A percentile compares a stretch with the other conserved stretches of the same genome.
Conservation (phyloP, 2,329 filamentous ascomycete genomes). For the Neurospora sp. region DNA sequence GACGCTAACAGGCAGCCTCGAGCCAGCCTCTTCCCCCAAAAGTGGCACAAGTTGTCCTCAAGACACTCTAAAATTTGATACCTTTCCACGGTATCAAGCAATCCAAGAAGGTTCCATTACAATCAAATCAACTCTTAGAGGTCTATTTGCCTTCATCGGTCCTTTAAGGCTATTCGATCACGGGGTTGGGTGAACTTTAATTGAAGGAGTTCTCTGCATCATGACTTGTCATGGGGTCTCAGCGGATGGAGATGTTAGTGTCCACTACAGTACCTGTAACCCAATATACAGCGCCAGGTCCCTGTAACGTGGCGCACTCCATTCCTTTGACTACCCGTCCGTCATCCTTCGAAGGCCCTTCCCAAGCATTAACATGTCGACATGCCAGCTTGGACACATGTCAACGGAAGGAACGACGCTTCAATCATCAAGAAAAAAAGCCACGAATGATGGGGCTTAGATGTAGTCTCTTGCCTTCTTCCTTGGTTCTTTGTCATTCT, state of each 20-base stretch:
- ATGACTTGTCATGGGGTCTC: neutral
- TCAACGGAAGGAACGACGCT: too few species aligned
- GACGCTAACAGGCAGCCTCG: neutral
- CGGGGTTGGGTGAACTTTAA: too few species aligned
- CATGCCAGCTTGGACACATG: neutral
- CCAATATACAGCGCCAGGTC: too few species aligned
- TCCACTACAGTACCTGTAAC: neutral
- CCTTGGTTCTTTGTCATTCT: neutral
- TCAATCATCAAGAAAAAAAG: too few species aligned
- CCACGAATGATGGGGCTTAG: too few species aligned
- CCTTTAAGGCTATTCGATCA: neutral
- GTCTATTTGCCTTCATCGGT: too few species aligned
- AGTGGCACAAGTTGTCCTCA: neutral
- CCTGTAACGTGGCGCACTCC: neutral
- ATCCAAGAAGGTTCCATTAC: accelerated
- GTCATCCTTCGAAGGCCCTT: neutral
- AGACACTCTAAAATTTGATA: neutral
- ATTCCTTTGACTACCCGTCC: neutral
- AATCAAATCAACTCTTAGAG: neutral
- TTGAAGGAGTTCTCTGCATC: neutral
- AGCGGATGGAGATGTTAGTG: neutral
- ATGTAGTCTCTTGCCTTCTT: neutral
- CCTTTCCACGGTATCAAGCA: neutral
- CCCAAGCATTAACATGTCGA: neutral
- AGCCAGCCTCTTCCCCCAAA: neutral